phyloP scores from a whole-genome alignment of 441 rosid species.

The Eutrema salsugineum region DNA sequence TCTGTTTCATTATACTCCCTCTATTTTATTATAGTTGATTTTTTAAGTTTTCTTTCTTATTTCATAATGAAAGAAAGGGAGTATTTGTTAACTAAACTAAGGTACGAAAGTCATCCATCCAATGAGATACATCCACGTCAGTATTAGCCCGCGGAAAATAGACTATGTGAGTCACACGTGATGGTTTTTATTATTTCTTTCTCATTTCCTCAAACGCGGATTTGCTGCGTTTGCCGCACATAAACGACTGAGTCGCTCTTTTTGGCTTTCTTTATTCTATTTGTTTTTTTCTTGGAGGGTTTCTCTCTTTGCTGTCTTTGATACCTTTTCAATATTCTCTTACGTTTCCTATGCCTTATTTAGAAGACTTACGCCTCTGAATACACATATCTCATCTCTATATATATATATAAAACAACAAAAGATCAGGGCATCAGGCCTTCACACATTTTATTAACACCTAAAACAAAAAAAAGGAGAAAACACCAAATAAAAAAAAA shows the following conservation, averaged over 20 bases:
- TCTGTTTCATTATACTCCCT: too few species aligned
- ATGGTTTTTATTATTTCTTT: not conserved
- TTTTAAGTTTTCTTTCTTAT: too few species aligned
- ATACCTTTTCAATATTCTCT: conserved; percentile 18
- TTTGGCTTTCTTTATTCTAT: not conserved
- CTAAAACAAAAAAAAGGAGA: not conserved
- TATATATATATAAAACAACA: not conserved
- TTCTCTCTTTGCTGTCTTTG: conserved; percentile 23
- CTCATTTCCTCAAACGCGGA: conserved; percentile 12
- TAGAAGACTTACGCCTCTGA: conserved; percentile 19
- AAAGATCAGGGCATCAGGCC: not conserved
- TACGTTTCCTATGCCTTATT: conserved; percentile 28
- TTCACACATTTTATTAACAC: not conserved
- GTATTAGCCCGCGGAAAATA: not conserved
- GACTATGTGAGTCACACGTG: conserved; percentile 12
- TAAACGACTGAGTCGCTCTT: conserved; percentile 26
- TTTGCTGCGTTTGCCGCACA: conserved; percentile 16
- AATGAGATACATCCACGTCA: conserved; percentile 11
- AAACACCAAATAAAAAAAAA: not conserved
- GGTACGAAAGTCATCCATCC: not conserved
- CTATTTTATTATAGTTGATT: too few species aligned
- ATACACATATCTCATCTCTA: not conserved
- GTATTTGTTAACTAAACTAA: not conserved
- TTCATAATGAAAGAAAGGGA: too few species aligned
- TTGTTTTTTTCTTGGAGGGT: not conserved